phyloP scores from a whole-genome alignment of 2,329 filamentous ascomycete genomes.

The Colletotrichum karsti region DNA sequence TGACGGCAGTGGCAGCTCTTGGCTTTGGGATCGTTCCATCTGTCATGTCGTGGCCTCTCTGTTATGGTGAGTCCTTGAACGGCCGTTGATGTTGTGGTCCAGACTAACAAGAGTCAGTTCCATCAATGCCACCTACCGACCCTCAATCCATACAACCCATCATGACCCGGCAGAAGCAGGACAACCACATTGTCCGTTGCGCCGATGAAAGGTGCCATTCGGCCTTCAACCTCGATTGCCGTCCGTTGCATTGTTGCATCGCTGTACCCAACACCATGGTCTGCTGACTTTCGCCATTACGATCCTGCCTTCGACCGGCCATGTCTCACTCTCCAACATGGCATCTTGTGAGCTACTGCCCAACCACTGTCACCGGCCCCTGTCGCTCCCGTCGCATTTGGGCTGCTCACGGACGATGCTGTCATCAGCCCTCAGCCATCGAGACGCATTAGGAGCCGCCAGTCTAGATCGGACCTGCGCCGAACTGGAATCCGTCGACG shows the following conservation, averaged over 20 bases:
- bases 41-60: neutral
- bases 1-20: neutral
- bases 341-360: neutral
- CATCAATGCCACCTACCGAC: neutral
- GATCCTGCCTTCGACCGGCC: neutral
- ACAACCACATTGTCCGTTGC: neutral
- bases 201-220: neutral
- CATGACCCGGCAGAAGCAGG: neutral
- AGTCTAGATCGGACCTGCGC: constrained; percentile 8
- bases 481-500: constrained; percentile 4
- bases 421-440: constrained; percentile 1
- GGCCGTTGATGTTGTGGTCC: neutral
- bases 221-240: constrained; percentile 5
- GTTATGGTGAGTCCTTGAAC: too few species aligned
- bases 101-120: neutral
- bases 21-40: neutral
- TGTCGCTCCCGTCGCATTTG: neutral
- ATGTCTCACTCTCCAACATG: neutral
- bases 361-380: neutral
- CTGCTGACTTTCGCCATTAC: neutral
- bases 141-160: neutral
- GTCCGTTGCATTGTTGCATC: neutral
- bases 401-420: constrained; percentile 2
- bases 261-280: neutral
- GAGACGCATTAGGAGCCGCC: constrained; percentile 3